A percentile compares a stretch with the other conserved stretches of the same genome.
phyloP scores from a whole-genome alignment of 1,284 basidiomycete genomes.

The Singerocomus inundabilis region DNA sequence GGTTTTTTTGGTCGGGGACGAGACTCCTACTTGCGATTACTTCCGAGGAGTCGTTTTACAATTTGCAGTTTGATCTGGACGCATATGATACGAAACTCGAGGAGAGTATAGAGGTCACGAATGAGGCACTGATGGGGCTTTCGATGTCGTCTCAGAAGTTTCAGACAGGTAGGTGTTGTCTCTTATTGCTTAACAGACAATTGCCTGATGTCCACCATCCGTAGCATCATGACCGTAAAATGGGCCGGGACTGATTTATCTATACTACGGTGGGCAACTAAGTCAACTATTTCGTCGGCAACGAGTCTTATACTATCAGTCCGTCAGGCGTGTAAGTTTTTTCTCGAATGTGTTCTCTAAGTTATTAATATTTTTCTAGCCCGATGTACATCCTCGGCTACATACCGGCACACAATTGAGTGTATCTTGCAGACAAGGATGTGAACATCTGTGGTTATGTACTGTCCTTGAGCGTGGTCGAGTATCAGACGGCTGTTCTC shows the following conservation, averaged over 20 bases:
- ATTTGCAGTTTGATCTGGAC: conserved; percentile 88
- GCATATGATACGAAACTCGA: conserved; percentile 84
- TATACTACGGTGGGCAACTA: conserved; percentile 98
- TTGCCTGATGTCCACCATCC: conserved; percentile 1
- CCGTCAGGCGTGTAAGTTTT: conserved; percentile 85
- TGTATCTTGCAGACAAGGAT: conserved; percentile 96
- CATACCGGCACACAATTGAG: conserved; percentile 89
- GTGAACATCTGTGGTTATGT: conserved; percentile 84
- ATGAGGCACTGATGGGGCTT: conserved; percentile 97
- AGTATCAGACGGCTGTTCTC: conserved; percentile 95
- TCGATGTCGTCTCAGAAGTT: conserved; percentile 92
- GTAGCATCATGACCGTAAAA: conserved; percentile 88
- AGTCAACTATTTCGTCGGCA: conserved; percentile 96
- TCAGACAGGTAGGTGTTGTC: conserved; percentile 62
- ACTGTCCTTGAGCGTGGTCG: conserved; percentile 86
- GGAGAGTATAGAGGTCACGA: conserved; percentile 73
- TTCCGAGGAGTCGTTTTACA: conserved; percentile 90
- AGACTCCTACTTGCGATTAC: conserved; percentile 89
- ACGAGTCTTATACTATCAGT: conserved; percentile 91
- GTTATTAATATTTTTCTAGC: conserved; percentile 42
- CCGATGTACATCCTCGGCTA: conserved; percentile 94
- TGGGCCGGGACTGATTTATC: conserved; percentile 99
- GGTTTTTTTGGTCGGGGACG: conserved; percentile 93
- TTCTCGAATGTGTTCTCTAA: not conserved
- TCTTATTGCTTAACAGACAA: not conserved